Percentiles rank a stretch among this genome's conserved stretches.
phyloP scores from a whole-genome alignment of 345 rosid genomes.

The Boechera retrofracta region DNA sequence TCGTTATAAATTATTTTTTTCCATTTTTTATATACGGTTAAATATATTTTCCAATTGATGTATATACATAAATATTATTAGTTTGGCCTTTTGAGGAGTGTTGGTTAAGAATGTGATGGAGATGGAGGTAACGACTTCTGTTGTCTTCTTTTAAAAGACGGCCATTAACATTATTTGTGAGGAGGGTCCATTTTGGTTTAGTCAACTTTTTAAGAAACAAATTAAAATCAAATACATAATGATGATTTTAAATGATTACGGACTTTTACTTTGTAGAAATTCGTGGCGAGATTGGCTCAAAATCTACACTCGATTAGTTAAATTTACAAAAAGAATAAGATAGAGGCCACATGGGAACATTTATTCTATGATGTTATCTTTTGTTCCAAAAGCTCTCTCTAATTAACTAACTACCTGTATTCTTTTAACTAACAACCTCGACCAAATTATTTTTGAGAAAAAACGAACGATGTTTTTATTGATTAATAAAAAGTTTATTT shows the following conservation, averaged over 20 bases:
- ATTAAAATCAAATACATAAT: conserved; percentile 11
- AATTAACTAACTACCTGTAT: not conserved
- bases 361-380: not conserved
- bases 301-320: conserved; percentile 12
- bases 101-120: conserved; percentile 33
- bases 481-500: not conserved
- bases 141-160: conserved; percentile 32
- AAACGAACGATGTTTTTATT: conserved; percentile 11
- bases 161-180: conserved; percentile 23
- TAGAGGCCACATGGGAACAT: conserved; percentile 35
- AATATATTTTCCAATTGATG: not conserved
- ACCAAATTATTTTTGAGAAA: not conserved
- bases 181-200: conserved; percentile 31
- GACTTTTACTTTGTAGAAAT: conserved; percentile 34
- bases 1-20: not conserved
- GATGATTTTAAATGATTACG: conserved; percentile 16
- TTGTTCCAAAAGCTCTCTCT: not conserved
- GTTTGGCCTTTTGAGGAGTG: conserved; percentile 13
- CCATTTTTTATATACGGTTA: not conserved
- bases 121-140: conserved; percentile 28
- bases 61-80: not conserved
- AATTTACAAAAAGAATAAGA: conserved; percentile 2
- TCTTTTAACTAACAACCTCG: not conserved
- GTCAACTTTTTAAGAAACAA: conserved; percentile 24
- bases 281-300: conserved; percentile 47